A percentile compares a stretch with the other conserved stretches of the same genome.
These are phyloP conservation scores for Cutaneotrichosporon cutaneum DNA, from an alignment of 1,284 basidiomycete species.

Conservation along the genomic window DNA sequence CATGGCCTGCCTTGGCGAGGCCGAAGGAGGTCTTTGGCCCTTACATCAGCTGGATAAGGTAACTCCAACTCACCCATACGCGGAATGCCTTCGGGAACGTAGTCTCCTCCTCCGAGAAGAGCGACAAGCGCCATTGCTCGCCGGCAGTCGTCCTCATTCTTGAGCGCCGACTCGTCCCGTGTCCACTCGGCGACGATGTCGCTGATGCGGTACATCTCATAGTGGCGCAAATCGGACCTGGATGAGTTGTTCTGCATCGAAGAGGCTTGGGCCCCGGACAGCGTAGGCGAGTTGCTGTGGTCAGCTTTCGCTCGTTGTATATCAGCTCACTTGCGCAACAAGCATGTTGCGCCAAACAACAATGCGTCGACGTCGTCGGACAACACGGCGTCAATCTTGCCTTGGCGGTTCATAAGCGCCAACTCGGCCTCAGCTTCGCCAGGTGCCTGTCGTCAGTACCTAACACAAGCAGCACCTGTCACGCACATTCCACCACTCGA, in stretches of 20 bases:
- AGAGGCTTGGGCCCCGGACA: conserved; percentile 57
- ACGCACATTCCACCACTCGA: conserved; percentile 75
- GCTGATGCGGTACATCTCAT: conserved; percentile 62
- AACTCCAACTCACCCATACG: conserved; percentile 34
- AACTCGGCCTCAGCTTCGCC: conserved; percentile 97
- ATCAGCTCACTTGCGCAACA: conserved; percentile 68
- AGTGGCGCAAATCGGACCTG: conserved; percentile 62
- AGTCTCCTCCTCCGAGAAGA: conserved; percentile 86
- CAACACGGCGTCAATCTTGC: conserved; percentile 81
- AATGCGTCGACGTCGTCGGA: conserved; percentile 94
- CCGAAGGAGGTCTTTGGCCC: conserved; percentile 52
- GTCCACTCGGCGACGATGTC: conserved; percentile 54
- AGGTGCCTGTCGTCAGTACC: conserved; percentile 62
- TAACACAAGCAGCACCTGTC: not conserved
- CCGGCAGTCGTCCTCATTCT: conserved; percentile 57
- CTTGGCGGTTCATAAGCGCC: conserved; percentile 76
- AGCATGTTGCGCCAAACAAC: conserved; percentile 77
- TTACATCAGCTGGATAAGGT: conserved; percentile 21
- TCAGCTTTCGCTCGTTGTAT: not conserved
- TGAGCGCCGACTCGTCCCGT: conserved; percentile 28
- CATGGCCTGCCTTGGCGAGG: conserved; percentile 55
- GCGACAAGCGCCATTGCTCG: conserved; percentile 82
- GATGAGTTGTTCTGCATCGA: conserved; percentile 14
- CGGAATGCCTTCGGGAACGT: conserved; percentile 60
- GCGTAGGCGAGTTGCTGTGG: conserved; percentile 67